These are phyloP conservation scores for Hypoxylon sp. DNA, from an alignment of 2,329 filamentous ascomycete species.

Conservation along the genomic window DNA sequence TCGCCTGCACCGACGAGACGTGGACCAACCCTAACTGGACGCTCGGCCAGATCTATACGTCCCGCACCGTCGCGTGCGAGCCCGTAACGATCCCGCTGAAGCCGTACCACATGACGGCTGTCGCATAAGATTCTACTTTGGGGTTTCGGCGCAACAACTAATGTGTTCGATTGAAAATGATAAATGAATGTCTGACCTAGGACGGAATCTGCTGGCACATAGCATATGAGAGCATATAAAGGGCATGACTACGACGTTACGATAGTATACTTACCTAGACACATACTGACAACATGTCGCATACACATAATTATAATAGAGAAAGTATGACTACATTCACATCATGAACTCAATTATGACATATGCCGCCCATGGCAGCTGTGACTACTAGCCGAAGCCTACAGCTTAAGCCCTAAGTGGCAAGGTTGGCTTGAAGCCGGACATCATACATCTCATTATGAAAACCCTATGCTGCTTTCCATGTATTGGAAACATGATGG, in stretches of 20 bases:
- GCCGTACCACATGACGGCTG: conserved; percentile 52
- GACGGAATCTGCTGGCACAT: background rate
- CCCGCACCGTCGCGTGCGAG: conserved; percentile 50
- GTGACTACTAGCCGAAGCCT: too few relatives aligned
- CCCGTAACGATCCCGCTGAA: conserved; percentile 49
- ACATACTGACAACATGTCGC: conserved; percentile 25
- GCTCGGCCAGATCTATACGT: conserved; percentile 55
- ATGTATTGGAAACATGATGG: too few relatives aligned
- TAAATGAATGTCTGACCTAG: too few relatives aligned
- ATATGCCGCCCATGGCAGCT: too few relatives aligned
- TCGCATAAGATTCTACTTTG: conserved; percentile 48
- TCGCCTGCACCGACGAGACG: conserved; percentile 52
- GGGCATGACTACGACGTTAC: conserved; percentile 30
- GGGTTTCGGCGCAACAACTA: background rate
- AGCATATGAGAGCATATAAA: conserved; percentile 1
- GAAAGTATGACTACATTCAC: background rate
- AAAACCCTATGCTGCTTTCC: too few relatives aligned
- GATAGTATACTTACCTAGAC: conserved; percentile 28
- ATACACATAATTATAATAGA: conserved; percentile 30
- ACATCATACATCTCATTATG: too few relatives aligned
- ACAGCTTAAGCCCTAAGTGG: too few relatives aligned
- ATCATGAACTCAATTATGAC: too few relatives aligned
- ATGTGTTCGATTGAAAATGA: background rate
- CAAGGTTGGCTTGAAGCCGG: too few relatives aligned
- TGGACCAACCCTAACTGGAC: conserved; percentile 57